These are phyloP conservation scores for Elongisporangium anandrum DNA, from an alignment of 352 stramenopile genomes.

Conservation along the genomic window DNA sequence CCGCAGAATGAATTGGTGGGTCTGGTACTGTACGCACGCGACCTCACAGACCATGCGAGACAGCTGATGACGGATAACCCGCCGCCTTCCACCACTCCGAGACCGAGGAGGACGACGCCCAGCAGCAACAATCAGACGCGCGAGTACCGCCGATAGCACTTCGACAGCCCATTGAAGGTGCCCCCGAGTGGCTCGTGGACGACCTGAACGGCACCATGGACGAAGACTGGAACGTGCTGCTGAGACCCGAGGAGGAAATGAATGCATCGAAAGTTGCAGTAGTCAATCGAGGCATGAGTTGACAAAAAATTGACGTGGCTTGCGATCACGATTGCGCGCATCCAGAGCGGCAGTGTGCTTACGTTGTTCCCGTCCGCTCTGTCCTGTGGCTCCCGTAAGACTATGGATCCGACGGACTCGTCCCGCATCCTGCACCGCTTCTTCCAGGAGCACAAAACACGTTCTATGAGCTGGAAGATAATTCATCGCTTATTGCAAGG, in stretches of 20 bases:
- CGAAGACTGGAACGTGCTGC: conserved; percentile 88
- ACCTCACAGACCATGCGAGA: conserved; percentile 77
- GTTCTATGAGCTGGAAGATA: conserved; percentile 93
- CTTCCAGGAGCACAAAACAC: conserved; percentile 86
- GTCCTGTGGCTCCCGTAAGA: conserved; percentile 80
- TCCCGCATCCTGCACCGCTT: conserved; percentile 92
- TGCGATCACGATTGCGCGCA: conserved; percentile 73
- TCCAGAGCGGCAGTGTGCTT: conserved; percentile 70
- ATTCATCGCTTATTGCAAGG: neutral
- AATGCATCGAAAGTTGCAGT: neutral
- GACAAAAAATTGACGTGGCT: neutral
- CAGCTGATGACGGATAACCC: conserved; percentile 39
- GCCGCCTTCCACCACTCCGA: conserved; percentile 19
- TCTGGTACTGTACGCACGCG: too few relatives aligned
- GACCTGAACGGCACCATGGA: conserved; percentile 57
- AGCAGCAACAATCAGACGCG: conserved; percentile 52
- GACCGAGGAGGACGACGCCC: conserved; percentile 15
- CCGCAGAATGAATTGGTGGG: too few relatives aligned
- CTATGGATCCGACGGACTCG: conserved; percentile 53
- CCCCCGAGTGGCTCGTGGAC: conserved; percentile 91
- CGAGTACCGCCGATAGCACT: conserved; percentile 74
- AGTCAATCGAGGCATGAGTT: neutral
- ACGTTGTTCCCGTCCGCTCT: conserved; percentile 85
- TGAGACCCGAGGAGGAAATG: conserved; percentile 84
- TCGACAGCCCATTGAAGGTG: conserved; percentile 77